Base-by-base conservation (phyloP, 495 filamentous ascomycete species). In the Peziza echinospora region DNA sequence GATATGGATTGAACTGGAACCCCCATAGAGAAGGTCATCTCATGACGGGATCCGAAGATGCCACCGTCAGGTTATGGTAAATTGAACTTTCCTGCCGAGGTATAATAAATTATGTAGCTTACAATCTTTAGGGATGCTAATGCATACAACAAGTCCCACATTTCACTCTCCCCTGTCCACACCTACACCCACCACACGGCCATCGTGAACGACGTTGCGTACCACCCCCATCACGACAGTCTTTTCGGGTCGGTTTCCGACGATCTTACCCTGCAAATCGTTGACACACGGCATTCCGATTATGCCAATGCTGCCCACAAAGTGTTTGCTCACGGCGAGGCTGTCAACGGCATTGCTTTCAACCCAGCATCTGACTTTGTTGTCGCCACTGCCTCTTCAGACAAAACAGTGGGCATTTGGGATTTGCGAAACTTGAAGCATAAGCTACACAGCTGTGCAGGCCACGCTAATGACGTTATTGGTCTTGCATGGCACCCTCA, bases 141-240 rank as follows among this genome's bases (percentile, higher is more conserved):
- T 48, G 71, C 68, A 26, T 78, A 79, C 54, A 68, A 73, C 5
- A 73, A 73, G 53, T 71, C 70, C 49, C 76, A 75, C 64, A 89
- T 75, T 54, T 74, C 67, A 8, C 64, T 94, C 40, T 71, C 71
- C 47, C 75, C 84, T 5, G 62, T 67, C 2, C 70, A 73, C 23
- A 83, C 76, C 21, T 99, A 84, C 62, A 91, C 77, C 0, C 81
- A 93, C 47, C 91, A 96, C 59, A 74, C 67, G 22, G 77, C 89
- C 3, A 82, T 85, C 30, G 91, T 99, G 53, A 96, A 96, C 55
- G 91, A 96, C 55, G 89, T 99, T 28, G 81, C 93, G 62, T 77
- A 93, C 59, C 85, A 94, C 57, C 86, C 87, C 22, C 65, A 83
- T 42, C 80, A 83, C 47, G 71, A 72, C 28, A 74, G 74, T 45